Percentiles rank a stretch among this genome's conserved stretches.
Conservation (phyloP, 176 grass and related monocot species). For the Eragrostis curvula region DNA sequence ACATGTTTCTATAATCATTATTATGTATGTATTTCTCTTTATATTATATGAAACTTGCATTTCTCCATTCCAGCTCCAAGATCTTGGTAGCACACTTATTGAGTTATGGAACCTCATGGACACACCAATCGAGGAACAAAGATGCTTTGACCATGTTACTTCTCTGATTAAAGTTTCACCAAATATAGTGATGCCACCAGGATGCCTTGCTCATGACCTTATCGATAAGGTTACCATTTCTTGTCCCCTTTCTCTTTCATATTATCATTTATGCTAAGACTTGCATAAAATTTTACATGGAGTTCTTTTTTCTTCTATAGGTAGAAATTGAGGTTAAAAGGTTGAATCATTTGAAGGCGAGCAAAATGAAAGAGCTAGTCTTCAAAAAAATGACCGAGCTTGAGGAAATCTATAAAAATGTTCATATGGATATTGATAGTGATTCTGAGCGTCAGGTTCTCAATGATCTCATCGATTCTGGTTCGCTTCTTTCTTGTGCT, state of each 20-base stretch:
- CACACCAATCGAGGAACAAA: conserved; percentile 63
- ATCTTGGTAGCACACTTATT: conserved; percentile 73
- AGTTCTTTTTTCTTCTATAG: conserved; percentile 53
- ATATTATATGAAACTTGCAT: conserved; percentile 2
- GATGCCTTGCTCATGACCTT: conserved; percentile 67
- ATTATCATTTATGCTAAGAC: conserved; percentile 20
- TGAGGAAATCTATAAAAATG: conserved; percentile 74
- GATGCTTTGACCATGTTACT: conserved; percentile 72
- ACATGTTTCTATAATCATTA: not conserved
- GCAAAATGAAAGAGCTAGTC: conserved; percentile 93
- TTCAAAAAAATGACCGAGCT: conserved; percentile 88
- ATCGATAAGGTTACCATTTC: conserved; percentile 69
- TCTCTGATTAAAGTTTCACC: conserved; percentile 71
- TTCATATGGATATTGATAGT: conserved; percentile 73
- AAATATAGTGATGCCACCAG: conserved; percentile 51
- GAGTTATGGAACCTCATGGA: conserved; percentile 95
- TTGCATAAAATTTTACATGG: conserved; percentile 20
- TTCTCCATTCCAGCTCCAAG: conserved; percentile 68
- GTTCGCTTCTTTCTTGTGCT: conserved; percentile 50
- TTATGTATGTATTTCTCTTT: not conserved
- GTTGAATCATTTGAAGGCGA: conserved; percentile 72
- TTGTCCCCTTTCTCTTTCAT: not conserved
- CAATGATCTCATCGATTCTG: conserved; percentile 73
- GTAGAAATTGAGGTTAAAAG: conserved; percentile 72
- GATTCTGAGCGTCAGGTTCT: conserved; percentile 54